Evolutionary conservation across 257 asterid species (phyloP).

Genomic region (Echites panduratus): DNA sequence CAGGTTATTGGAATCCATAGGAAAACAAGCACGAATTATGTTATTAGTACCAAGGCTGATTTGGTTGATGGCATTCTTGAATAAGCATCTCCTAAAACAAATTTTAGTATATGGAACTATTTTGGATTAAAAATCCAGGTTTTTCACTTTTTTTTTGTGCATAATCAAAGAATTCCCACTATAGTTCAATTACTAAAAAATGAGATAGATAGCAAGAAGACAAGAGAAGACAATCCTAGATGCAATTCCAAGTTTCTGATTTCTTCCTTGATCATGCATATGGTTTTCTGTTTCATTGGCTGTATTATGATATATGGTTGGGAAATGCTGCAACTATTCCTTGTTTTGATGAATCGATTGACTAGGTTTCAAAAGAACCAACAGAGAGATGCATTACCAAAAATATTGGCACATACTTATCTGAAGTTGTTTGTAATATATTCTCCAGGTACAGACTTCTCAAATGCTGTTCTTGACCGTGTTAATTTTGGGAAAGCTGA

Average conservation of each 20-base stretch:
- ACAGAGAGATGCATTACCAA: too few species aligned
- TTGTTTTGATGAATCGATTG: background rate
- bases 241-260: background rate
- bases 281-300: background rate
- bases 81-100: background rate
- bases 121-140: background rate
- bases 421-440: background rate
- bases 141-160: background rate
- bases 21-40: background rate
- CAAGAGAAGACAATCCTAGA: too few species aligned
- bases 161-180: background rate
- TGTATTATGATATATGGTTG: background rate
- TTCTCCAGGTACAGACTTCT: conserved; percentile 66
- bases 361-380: too few species aligned
- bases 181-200: background rate
- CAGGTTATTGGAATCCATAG: background rate
- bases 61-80: background rate
- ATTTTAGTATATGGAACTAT: background rate
- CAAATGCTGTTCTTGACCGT: conserved; percentile 93
- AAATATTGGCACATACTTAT: background rate
- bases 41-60: background rate
- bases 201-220: background rate
- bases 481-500: conserved; percentile 79
- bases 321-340: background rate
- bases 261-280: background rate